Evolutionary conservation across 495 filamentous ascomycete genomes (phyloP), one percentile per base, ranked within the genome.

Genomic region (Aspergillus steynii): DNA sequence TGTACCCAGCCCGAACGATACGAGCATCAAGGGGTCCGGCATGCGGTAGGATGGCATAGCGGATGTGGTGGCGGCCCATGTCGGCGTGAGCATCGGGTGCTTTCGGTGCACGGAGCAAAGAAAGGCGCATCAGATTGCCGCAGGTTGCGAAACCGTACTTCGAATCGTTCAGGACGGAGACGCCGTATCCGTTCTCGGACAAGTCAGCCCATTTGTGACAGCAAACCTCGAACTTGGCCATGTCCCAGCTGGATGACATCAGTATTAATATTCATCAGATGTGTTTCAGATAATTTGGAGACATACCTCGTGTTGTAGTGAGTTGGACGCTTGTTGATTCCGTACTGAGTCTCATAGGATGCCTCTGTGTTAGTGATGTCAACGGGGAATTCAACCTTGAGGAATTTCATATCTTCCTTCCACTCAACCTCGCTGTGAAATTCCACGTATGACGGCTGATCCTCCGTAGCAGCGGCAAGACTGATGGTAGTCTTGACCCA

Each of bases 201-300:
- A 99, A 82, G 73, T 98, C 95, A n/a, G 95, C 95, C 82, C 90
- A 99, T 72, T 91, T 94, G 78, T 99, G 95, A 74, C 90, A 93
- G 84, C 93, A 97, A 49, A 99, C 95, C 78, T 99, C 95, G 66
- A 99, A 99, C 68, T 97, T 97, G 66, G 95, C 95, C 94, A 96
- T 97, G 66, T 99, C 95, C 95, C 95, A 99, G 71, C 85, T 89
- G 45, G 3, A 56, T 9, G 1, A 55, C 0, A 42, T 67, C 53
- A 68, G 68, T 65, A 27, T 53, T n/a, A 34, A 60, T 46, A 56
- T 60, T 65, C n/a, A 61, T 66, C 9, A 32, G 0, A 10, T 34
- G 7, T 1, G 29, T 1, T 37, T 54, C 15, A 42, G 1, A n/a
- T 15, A 28, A 12, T 20, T 55, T 1, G 32, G 14, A 47, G 7